These are phyloP conservation scores for Orbilia javanica DNA, from an alignment of 2,329 filamentous ascomycete species.

Conservation along the genomic window DNA sequence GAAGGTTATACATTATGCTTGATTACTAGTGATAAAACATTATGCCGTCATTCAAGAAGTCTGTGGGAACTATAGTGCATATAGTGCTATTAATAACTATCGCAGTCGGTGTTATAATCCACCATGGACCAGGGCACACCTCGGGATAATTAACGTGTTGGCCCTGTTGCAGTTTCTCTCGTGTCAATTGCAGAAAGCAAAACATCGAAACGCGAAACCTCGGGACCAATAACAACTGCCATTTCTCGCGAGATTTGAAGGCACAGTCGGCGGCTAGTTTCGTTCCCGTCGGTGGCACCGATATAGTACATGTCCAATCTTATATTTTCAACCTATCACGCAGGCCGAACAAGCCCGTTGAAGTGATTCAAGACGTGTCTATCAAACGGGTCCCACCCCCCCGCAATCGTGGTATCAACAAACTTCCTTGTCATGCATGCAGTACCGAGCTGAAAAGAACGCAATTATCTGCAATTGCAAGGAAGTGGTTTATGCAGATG, in stretches of 20 bases:
- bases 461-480: slow-evolving; percentile 52
- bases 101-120: background rate
- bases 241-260: background rate
- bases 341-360: background rate
- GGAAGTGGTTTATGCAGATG: slow-evolving; percentile 50
- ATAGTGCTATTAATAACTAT: background rate
- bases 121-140: too few species aligned
- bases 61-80: background rate
- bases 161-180: background rate
- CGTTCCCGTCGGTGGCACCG: slow-evolving; percentile 1
- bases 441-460: slow-evolving; percentile 43
- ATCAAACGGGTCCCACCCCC: slow-evolving; percentile 21
- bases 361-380: background rate
- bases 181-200: slow-evolving; percentile 11
- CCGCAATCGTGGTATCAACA: slow-evolving; percentile 21
- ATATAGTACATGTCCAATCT: background rate
- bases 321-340: slow-evolving; percentile 10
- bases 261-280: background rate
- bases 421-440: background rate
- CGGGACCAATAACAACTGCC: background rate
- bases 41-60: background rate
- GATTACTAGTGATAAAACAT: background rate
- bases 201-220: slow-evolving; percentile 21
- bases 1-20: background rate
- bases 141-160: too few species aligned